A percentile compares a stretch with the other conserved stretches of the same genome.
Evolutionary conservation across 352 stramenopile species (phyloP).

Genomic region (Phytophthora tentaculata): DNA sequence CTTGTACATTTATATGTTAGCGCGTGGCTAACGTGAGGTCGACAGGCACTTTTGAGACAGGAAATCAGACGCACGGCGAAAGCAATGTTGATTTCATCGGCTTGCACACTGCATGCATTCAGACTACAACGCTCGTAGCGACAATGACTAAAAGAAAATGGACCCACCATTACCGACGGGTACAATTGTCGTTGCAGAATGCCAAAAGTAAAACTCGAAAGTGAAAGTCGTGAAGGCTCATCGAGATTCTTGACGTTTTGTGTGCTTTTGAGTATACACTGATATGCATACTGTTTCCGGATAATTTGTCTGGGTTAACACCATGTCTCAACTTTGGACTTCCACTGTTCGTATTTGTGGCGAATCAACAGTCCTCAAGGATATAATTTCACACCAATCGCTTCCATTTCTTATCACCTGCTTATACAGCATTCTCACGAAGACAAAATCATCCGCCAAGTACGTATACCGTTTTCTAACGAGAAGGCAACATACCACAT

Average conservation of each 20-base stretch:
- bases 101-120: slow-evolving; percentile 2
- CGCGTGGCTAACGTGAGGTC: background rate
- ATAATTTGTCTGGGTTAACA: background rate
- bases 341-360: background rate
- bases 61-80: slow-evolving; percentile 30
- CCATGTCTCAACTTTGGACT: background rate
- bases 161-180: background rate
- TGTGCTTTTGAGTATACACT: background rate
- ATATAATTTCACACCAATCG: too few relatives aligned
- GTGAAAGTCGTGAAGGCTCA: too few relatives aligned
- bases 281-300: background rate
- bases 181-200: background rate
- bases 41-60: slow-evolving; percentile 23
- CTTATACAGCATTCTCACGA: slow-evolving; percentile 23
- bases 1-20: background rate
- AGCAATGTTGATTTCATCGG: slow-evolving; percentile 9
- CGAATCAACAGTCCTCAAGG: background rate
- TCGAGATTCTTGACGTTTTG: background rate
- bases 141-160: background rate
- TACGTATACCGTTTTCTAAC: slow-evolving; percentile 18
- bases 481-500: slow-evolving; percentile 34
- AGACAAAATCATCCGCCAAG: slow-evolving; percentile 12
- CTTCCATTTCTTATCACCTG: too few relatives aligned
- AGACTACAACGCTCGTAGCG: background rate
- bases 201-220: background rate